Conservation (phyloP, 2,329 filamentous ascomycete species). For the Alternaria conjuncta region DNA sequence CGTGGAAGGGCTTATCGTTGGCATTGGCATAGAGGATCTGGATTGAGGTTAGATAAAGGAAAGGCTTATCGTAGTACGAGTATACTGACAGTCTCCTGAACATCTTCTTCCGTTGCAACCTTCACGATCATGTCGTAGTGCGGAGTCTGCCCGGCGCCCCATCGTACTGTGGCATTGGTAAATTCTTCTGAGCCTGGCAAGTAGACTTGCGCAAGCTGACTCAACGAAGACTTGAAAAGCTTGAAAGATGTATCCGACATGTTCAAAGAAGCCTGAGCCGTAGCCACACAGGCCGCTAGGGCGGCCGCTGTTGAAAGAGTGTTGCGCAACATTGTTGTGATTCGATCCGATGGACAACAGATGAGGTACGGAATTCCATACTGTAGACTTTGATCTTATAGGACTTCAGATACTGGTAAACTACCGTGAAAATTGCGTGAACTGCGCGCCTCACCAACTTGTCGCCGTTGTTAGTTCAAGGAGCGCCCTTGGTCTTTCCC, state of each 20-base stretch:
- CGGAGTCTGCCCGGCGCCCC: conserved; percentile 24
- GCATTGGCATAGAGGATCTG: conserved; percentile 32
- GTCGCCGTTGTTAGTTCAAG: background rate
- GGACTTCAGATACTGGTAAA: background rate
- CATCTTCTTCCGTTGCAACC: conserved; percentile 25
- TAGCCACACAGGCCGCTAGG: background rate
- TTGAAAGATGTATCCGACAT: background rate
- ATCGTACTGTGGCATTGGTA: conserved; percentile 16
- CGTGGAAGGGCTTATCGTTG: conserved; percentile 42
- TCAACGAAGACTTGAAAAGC: background rate
- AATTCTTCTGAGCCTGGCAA: conserved; percentile 16
- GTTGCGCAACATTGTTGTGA: background rate
- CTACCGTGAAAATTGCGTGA: background rate
- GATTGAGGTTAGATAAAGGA: background rate
- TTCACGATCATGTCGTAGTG: conserved; percentile 27
- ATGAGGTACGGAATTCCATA: background rate
- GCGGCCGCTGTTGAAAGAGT: background rate
- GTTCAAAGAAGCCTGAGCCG: background rate
- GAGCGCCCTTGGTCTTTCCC: background rate
- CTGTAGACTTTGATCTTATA: background rate
- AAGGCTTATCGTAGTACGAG: too few relatives aligned
- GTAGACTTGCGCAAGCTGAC: conserved; percentile 9
- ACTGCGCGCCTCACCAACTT: background rate
- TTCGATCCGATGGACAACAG: background rate
- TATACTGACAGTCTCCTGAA: conserved; percentile 24